Evolutionary conservation across 1,284 basidiomycete genomes (phyloP), one percentile per base, ranked within the genome.

Genomic region (Cutaneotrichosporon sp.): DNA sequence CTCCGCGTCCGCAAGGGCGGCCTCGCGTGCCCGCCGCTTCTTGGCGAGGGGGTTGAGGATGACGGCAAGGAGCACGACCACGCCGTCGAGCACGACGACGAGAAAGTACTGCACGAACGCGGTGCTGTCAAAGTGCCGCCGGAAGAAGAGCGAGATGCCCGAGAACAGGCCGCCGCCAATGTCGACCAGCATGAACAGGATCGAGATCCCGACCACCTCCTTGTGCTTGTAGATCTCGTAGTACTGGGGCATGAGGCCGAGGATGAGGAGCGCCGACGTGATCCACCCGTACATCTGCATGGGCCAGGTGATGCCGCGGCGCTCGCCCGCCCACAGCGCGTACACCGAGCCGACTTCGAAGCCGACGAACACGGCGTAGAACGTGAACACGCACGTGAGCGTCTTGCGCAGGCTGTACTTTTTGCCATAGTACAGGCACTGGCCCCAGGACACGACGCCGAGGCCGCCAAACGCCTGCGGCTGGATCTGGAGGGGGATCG

Each of bases 131-230:
- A 92, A 87, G 8, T 83, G 70, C 8, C 78, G 71, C 68, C 88
- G 86, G 81, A 91, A 91, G 22, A 83, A 84, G 36, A 92, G 82
- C 25, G 88, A 89, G 10, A 90, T 78, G 65, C 86, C 82, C 43
- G 75, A 79, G 76, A 91, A 91, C 11, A 92, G 76, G 4, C 87
- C 90, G 33, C 90, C 90, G 18, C 85, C 71, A 56, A 87, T 84
- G 73, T 92, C 90, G 56, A 91, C 82, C 1, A 79, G 67, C 81
- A 92, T 87, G 79, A 92, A 91, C 3, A 81, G 49, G 53, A 89
- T 78, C 1, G 87, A 89, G 61, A 93, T 87, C 6, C 90, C 90
- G 29, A 87, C 78, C 47, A 92, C 90, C 72, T 90, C 86, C 65
- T 81, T 81, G 66, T 82, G 82, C 67, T 84, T 84, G 79, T 85